These are phyloP conservation scores for Pisolithus marmoratus DNA, from an alignment of 768 basidiomycete genomes.

Conservation along the genomic window DNA sequence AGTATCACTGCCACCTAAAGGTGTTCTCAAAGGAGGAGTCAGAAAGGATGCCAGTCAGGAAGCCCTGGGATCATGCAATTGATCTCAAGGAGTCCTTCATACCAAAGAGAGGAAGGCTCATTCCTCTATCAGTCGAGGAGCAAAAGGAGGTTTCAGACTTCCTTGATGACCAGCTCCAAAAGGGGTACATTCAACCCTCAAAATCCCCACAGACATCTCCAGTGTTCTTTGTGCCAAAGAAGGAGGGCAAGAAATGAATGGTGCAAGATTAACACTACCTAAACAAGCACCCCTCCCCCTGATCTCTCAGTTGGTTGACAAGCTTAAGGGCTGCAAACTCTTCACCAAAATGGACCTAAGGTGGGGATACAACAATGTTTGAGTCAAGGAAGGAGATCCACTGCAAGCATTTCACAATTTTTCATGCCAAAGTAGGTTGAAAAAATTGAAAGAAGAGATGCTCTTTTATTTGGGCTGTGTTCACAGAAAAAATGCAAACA, in stretches of 20 bases:
- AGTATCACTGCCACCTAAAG: background rate
- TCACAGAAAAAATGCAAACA: too few relatives aligned
- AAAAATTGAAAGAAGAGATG: too few relatives aligned
- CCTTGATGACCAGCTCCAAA: background rate
- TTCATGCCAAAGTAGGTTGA: too few relatives aligned
- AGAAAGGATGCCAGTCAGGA: background rate
- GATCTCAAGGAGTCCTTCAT: background rate
- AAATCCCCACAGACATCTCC: too few relatives aligned
- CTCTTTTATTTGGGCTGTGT: too few relatives aligned
- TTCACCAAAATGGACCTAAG: conserved; percentile 4
- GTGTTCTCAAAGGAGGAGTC: conserved; percentile 2
- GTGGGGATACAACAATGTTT: conserved; percentile 21
- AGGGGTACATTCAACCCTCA: conserved; percentile 10
- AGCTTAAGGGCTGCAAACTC: background rate
- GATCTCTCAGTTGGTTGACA: background rate
- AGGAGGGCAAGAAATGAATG: conserved; percentile 7
- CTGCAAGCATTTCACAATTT: too few relatives aligned
- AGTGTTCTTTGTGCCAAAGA: conserved; percentile 8
- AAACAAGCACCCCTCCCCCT: conserved; percentile 2
- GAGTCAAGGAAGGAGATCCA: conserved; percentile 24
- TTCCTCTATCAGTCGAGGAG: background rate
- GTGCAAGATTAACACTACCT: conserved; percentile 15
- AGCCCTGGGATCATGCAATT: conserved; percentile 4
- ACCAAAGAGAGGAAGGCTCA: background rate
- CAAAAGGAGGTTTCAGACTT: background rate